A percentile compares a stretch with the other conserved stretches of the same genome.
Conservation (phyloP, 805 yeast genomes). For the Starmerella lactis-condensi region DNA sequence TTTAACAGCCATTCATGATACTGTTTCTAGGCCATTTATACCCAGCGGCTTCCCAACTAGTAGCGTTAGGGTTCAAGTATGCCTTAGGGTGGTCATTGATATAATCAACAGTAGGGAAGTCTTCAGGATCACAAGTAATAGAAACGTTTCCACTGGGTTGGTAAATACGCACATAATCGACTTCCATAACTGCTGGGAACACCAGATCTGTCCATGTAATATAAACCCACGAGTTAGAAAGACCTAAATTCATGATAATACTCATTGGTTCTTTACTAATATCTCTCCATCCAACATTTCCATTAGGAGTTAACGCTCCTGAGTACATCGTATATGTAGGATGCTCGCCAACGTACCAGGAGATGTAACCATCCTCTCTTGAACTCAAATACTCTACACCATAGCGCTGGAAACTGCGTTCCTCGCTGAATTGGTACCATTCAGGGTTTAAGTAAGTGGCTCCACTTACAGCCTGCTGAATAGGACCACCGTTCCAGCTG, state of each 20-base stretch:
- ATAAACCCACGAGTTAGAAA: slow-evolving; percentile 83
- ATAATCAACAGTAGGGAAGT: slow-evolving; percentile 71
- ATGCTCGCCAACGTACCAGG: slow-evolving; percentile 69
- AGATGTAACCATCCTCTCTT: slow-evolving; percentile 44
- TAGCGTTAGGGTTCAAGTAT: slow-evolving; percentile 48
- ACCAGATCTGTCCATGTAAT: slow-evolving; percentile 65
- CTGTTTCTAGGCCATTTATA: slow-evolving; percentile 47
- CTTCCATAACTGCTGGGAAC: slow-evolving; percentile 60
- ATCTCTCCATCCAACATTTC: slow-evolving; percentile 69
- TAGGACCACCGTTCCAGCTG: slow-evolving; percentile 79
- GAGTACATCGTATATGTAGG: slow-evolving; percentile 63
- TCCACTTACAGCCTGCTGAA: slow-evolving; percentile 81
- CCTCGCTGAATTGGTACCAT: slow-evolving; percentile 56
- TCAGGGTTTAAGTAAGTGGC: slow-evolving; percentile 55
- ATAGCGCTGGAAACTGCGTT: slow-evolving; percentile 43
- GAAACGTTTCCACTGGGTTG: slow-evolving; percentile 52
- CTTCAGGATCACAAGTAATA: slow-evolving; percentile 71
- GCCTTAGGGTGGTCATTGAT: slow-evolving; percentile 52
- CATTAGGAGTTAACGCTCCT: slow-evolving; percentile 68
- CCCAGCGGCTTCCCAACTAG: slow-evolving; percentile 62
- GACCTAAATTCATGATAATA: slow-evolving; percentile 67
- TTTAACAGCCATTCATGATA: slow-evolving; percentile 34
- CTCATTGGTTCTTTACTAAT: slow-evolving; percentile 88
- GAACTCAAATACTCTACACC: slow-evolving; percentile 56
- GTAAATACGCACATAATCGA: slow-evolving; percentile 82